phyloP scores from a whole-genome alignment of 169 alveolate genomes.

The Babesia divergens region DNA sequence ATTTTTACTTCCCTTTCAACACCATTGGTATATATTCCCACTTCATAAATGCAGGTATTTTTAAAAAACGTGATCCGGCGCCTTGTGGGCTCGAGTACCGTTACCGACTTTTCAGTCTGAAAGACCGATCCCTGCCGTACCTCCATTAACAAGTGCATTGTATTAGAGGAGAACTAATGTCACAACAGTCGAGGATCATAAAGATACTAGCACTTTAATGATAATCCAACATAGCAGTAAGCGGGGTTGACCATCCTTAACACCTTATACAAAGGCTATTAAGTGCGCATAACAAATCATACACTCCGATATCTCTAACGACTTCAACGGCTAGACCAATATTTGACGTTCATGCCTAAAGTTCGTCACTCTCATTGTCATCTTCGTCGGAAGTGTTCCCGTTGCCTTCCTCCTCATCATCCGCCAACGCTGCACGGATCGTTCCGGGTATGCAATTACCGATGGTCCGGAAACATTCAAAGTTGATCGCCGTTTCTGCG shows the following conservation, averaged over 20 bases:
- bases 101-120: background rate
- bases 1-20: too few relatives aligned
- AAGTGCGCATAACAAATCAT: too few relatives aligned
- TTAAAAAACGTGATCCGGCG: conserved; percentile 1
- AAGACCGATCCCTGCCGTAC: background rate
- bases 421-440: conserved; percentile 14
- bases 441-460: conserved; percentile 47
- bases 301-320: background rate
- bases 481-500: conserved; percentile 42
- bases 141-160: background rate
- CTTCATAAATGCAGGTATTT: background rate
- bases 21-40: background rate
- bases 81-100: background rate
- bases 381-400: too few relatives aligned
- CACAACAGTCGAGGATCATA: too few relatives aligned
- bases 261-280: conserved; percentile 6
- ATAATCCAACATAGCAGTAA: too few relatives aligned
- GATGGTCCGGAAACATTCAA: conserved; percentile 56
- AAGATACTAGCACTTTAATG: too few relatives aligned
- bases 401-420: conserved; percentile 26
- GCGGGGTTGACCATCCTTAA: too few relatives aligned
- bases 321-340: too few relatives aligned
- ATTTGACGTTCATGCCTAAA: background rate
- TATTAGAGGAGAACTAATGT: too few relatives aligned
- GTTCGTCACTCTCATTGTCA: background rate